phyloP scores from a whole-genome alignment of 1,284 basidiomycete genomes.

The Heliocybe sulcata region DNA sequence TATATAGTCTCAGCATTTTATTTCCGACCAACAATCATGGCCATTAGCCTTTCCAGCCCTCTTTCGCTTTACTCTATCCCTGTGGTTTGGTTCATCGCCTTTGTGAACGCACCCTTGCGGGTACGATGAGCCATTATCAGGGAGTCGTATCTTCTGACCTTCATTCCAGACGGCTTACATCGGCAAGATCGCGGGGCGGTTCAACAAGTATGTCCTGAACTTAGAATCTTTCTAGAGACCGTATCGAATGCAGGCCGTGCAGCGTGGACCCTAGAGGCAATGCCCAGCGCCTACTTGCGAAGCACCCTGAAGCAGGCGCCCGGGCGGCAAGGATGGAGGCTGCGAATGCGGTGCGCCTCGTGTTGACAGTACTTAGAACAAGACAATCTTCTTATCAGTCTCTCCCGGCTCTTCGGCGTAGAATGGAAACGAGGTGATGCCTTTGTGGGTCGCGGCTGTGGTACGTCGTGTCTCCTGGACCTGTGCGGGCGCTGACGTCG shows the following conservation, averaged over 20 bases:
- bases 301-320: neutral
- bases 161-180: neutral
- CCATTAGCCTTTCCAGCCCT: constrained; percentile 5
- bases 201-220: neutral
- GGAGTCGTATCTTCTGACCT: too few species aligned
- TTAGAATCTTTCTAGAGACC: too few species aligned
- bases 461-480: constrained; percentile 5
- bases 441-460: constrained; percentile 14
- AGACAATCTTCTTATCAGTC: too few species aligned
- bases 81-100: constrained; percentile 10
- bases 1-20: too few species aligned
- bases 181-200: neutral
- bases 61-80: constrained; percentile 14
- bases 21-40: constrained; percentile 5
- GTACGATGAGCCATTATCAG: neutral
- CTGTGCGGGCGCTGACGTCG: neutral
- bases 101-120: neutral
- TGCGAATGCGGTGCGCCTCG: too few species aligned
- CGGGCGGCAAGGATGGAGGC: too few species aligned
- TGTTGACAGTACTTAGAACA: too few species aligned
- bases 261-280: neutral
- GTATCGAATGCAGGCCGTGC: neutral
- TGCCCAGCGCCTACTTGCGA: neutral
- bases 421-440: too few species aligned
- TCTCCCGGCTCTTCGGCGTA: too few species aligned